Percentiles rank a stretch among this genome's conserved stretches.
These are phyloP conservation scores for Boletus vermiculosoides DNA, from an alignment of 768 basidiomycete species.

Conservation along the genomic window DNA sequence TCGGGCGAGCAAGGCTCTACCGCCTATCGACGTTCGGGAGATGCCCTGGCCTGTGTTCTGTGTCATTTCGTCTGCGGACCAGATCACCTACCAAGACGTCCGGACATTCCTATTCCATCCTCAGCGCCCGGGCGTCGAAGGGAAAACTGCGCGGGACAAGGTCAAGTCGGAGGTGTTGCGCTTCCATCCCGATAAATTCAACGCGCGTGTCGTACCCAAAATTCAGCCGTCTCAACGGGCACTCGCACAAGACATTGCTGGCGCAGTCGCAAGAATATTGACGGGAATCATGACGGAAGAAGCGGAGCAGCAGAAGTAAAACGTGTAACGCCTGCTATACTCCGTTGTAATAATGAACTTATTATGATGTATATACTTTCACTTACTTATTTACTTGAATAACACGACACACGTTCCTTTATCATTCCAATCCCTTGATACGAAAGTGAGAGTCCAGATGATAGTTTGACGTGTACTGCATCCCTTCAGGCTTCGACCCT, in stretches of 20 bases:
- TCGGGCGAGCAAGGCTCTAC: conserved; percentile 17
- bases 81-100: conserved; percentile 39
- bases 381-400: neutral
- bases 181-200: conserved; percentile 59
- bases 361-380: neutral
- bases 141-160: conserved; percentile 35
- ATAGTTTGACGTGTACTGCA: neutral
- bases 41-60: conserved; percentile 48
- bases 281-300: conserved; percentile 34
- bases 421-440: neutral
- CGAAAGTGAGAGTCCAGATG: neutral
- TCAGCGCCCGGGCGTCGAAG: conserved; percentile 27
- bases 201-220: conserved; percentile 35
- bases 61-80: conserved; percentile 14
- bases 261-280: conserved; percentile 41
- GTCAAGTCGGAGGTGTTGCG: conserved; percentile 46
- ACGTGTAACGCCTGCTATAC: neutral
- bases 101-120: conserved; percentile 42
- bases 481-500: neutral
- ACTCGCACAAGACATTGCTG: conserved; percentile 37
- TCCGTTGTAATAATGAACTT: neutral
- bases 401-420: conserved; percentile 5
- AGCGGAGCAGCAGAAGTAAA: neutral
- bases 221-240: conserved; percentile 35
- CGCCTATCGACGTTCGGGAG: conserved; percentile 29